These are phyloP conservation scores for Wickerhamiella lipophila DNA, from an alignment of 805 yeast genomes.

Conservation along the genomic window DNA sequence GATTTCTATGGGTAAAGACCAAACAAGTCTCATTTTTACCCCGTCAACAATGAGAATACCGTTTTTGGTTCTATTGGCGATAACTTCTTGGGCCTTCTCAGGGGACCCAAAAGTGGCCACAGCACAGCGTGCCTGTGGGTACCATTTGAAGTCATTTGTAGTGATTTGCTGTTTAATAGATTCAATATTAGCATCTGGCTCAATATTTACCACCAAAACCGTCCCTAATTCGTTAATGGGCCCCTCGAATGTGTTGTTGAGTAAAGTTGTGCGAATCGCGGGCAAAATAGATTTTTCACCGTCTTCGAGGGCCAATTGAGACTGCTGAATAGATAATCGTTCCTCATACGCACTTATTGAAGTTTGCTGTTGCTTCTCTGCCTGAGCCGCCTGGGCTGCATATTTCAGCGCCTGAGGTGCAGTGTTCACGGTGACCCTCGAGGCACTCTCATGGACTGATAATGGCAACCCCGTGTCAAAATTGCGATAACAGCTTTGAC, in stretches of 20 bases:
- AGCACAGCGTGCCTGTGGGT: slow-evolving; percentile 52
- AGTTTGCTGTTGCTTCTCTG: neutral
- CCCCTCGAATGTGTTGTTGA: neutral
- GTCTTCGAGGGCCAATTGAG: neutral
- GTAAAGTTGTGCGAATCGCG: neutral
- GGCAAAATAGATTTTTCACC: neutral
- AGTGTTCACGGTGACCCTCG: slow-evolving; percentile 7
- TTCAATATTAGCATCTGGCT: slow-evolving; percentile 45
- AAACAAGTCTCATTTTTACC: slow-evolving; percentile 22
- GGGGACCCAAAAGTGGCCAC: slow-evolving; percentile 43
- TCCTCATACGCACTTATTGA: neutral
- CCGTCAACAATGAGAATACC: slow-evolving; percentile 26
- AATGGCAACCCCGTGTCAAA: slow-evolving; percentile 70
- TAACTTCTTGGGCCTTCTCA: slow-evolving; percentile 38
- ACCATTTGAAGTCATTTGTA: slow-evolving; percentile 37
- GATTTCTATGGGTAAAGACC: slow-evolving; percentile 25
- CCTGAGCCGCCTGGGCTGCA: neutral
- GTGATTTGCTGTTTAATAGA: slow-evolving; percentile 29
- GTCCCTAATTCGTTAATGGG: neutral
- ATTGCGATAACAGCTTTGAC: slow-evolving; percentile 82
- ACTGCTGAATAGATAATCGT: neutral
- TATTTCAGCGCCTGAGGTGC: slow-evolving; percentile 9
- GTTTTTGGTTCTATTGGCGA: slow-evolving; percentile 10
- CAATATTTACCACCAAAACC: slow-evolving; percentile 27
- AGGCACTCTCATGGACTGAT: slow-evolving; percentile 63